phyloP scores from a whole-genome alignment of 1,284 basidiomycete species.

The Ceratobasidium sp. region DNA sequence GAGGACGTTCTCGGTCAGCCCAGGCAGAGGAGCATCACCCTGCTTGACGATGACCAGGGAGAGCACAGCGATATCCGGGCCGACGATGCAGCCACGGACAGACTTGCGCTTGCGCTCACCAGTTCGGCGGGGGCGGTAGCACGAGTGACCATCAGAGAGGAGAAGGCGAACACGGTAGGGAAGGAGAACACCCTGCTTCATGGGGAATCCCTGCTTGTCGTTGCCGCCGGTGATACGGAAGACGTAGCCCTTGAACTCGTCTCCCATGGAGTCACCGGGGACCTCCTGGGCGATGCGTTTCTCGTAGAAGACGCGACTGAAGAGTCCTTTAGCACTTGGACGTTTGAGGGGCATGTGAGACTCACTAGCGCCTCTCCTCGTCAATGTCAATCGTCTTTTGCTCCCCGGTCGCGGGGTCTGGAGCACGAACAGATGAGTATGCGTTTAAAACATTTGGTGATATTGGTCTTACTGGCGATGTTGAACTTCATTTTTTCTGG shows the following conservation, averaged over 20 bases:
- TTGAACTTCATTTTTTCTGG: conserved; percentile 88
- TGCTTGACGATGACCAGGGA: conserved; percentile 97
- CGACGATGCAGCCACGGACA: conserved; percentile 97
- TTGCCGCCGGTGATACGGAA: conserved; percentile 96
- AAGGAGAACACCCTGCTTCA: conserved; percentile 99
- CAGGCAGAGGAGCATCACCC: conserved; percentile 91
- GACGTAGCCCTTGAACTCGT: conserved; percentile 98
- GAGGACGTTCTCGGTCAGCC: conserved; percentile 91
- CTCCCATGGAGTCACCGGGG: conserved; percentile 88
- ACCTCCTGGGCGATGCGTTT: conserved; percentile 98
- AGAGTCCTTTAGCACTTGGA: conserved; percentile 20
- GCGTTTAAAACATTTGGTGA: conserved; percentile 49
- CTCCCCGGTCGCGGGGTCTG: conserved; percentile 93
- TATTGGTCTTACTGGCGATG: conserved; percentile 84
- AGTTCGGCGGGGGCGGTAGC: conserved; percentile 92
- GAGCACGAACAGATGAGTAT: conserved; percentile 44
- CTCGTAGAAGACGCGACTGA: conserved; percentile 93
- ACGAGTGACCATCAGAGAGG: conserved; percentile 95
- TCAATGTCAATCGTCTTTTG: conserved; percentile 97
- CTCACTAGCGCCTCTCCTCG: conserved; percentile 90
- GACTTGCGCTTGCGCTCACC: conserved; percentile 99
- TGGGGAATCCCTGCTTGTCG: conserved; percentile 97
- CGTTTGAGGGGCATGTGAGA: conserved; percentile 43
- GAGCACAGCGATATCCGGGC: conserved; percentile 95
- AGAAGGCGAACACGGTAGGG: conserved; percentile 95